phyloP scores from a whole-genome alignment of 2,329 filamentous ascomycete genomes.

The Pseudogymnoascus sp. region DNA sequence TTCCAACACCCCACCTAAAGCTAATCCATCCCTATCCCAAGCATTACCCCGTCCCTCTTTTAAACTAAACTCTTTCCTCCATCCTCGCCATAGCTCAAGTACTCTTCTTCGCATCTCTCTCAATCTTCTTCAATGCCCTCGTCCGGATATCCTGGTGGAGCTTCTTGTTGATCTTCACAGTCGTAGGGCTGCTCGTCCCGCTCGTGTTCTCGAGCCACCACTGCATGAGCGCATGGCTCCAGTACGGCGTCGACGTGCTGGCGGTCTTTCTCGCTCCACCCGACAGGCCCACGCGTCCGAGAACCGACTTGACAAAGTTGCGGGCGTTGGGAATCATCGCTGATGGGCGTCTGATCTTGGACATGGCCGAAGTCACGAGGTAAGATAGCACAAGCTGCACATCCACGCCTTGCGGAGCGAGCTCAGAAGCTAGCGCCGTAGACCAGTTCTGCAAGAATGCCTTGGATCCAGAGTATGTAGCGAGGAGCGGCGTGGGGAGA shows the following conservation, averaged over 20 bases:
- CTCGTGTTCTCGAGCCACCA: constrained; percentile 63
- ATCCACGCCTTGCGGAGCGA: constrained; percentile 71
- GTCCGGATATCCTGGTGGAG: constrained; percentile 64
- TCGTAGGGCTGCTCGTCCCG: constrained; percentile 48
- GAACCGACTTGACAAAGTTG: constrained; percentile 69
- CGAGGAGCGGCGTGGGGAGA: constrained; percentile 82
- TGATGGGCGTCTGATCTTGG: constrained; percentile 78
- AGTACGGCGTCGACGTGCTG: constrained; percentile 85
- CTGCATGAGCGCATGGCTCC: constrained; percentile 83
- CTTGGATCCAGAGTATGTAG: constrained; percentile 96
- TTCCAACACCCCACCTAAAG: neutral
- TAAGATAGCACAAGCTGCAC: constrained; percentile 92
- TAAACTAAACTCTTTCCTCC: neutral
- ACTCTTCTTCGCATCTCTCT: constrained; percentile 54
- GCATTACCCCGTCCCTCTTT: neutral
- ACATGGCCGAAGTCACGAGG: constrained; percentile 93
- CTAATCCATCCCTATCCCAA: neutral
- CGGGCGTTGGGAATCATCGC: constrained; percentile 73
- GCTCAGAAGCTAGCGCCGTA: constrained; percentile 72
- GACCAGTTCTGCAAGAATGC: constrained; percentile 98
- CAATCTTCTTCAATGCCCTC: constrained; percentile 62
- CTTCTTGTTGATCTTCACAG: constrained; percentile 53
- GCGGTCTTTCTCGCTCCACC: constrained; percentile 72
- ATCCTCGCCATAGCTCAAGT: neutral
- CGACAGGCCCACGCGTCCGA: constrained; percentile 72